These are phyloP conservation scores for Fusarium palustre DNA, from an alignment of 2,329 filamentous ascomycete genomes.

Conservation along the genomic window DNA sequence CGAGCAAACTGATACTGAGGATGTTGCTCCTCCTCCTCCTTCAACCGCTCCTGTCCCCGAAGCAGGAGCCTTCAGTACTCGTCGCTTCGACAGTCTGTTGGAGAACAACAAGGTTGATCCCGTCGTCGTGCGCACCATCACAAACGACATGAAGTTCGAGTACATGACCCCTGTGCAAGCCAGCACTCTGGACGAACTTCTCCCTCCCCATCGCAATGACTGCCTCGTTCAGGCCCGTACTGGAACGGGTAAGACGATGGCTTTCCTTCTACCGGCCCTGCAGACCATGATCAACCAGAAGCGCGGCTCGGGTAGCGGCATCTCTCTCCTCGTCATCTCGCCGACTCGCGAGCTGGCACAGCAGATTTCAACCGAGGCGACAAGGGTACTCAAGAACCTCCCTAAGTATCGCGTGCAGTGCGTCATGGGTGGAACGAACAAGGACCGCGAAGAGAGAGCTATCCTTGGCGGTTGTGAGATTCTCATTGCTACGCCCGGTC, in stretches of 20 bases:
- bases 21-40: neutral
- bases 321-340: constrained; percentile 74
- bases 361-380: constrained; percentile 78
- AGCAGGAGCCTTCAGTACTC: constrained; percentile 37
- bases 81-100: constrained; percentile 60
- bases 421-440: constrained; percentile 84
- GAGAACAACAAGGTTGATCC: constrained; percentile 58
- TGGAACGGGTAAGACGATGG: constrained; percentile 87
- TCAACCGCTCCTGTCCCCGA: neutral
- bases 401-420: constrained; percentile 81
- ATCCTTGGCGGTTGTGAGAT: constrained; percentile 81
- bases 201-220: constrained; percentile 59
- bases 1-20: neutral
- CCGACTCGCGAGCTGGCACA: constrained; percentile 78
- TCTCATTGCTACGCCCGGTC: constrained; percentile 83
- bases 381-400: constrained; percentile 75
- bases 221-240: constrained; percentile 86
- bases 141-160: constrained; percentile 61
- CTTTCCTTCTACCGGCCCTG: constrained; percentile 85
- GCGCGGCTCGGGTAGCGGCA: constrained; percentile 51
- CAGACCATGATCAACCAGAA: constrained; percentile 74
- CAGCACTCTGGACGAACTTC: constrained; percentile 61
- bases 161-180: constrained; percentile 68
- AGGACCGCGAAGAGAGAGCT: constrained; percentile 75
- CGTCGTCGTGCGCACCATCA: constrained; percentile 60